These are phyloP conservation scores for Myxozyma neotropica DNA, from an alignment of 805 yeast species.

Conservation along the genomic window DNA sequence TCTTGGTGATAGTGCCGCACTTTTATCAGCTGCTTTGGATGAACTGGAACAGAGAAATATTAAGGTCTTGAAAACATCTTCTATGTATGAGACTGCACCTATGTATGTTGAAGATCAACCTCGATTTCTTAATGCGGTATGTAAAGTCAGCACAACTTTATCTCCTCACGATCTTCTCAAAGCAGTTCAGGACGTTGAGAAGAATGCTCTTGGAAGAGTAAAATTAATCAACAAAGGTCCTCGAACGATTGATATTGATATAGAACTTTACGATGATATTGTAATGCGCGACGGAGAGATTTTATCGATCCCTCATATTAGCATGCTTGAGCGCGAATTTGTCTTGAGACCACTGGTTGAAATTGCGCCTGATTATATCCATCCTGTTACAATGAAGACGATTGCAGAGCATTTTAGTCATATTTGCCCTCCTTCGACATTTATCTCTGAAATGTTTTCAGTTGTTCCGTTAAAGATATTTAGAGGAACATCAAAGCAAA, in stretches of 20 bases:
- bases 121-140: constrained; percentile 81
- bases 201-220: constrained; percentile 65
- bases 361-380: constrained; percentile 65
- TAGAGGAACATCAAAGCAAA: constrained; percentile 35
- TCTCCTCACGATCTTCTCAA: constrained; percentile 66
- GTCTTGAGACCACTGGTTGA: constrained; percentile 89
- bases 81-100: constrained; percentile 85
- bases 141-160: constrained; percentile 62
- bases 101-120: constrained; percentile 86
- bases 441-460: constrained; percentile 35
- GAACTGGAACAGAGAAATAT: constrained; percentile 51
- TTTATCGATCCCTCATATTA: constrained; percentile 79
- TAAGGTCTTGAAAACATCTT: constrained; percentile 62
- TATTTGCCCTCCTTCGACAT: constrained; percentile 44
- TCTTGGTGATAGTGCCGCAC: constrained; percentile 66
- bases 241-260: constrained; percentile 85
- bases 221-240: constrained; percentile 91
- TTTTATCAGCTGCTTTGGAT: constrained; percentile 60
- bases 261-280: constrained; percentile 62
- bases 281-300: constrained; percentile 40
- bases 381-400: constrained; percentile 88
- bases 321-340: constrained; percentile 87
- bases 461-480: constrained; percentile 31
- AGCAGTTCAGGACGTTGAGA: constrained; percentile 75
- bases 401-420: constrained; percentile 66